phyloP scores from a whole-genome alignment of 495 filamentous ascomycete species.

The Tuber magnatum region DNA sequence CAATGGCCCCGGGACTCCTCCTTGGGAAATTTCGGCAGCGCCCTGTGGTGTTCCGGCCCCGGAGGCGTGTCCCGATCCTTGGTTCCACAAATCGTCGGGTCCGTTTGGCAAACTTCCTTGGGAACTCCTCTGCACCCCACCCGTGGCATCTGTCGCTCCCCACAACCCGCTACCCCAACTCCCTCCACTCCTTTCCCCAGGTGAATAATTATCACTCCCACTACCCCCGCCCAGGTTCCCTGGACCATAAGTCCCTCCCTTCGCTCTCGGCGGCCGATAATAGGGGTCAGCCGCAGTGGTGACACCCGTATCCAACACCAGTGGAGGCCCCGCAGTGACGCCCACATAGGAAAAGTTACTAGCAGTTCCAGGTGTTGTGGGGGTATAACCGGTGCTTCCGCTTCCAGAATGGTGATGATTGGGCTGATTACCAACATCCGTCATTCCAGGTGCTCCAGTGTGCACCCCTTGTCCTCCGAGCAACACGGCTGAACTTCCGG shows the following conservation, averaged over 20 bases:
- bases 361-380: slow-evolving; percentile 60
- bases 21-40: slow-evolving; percentile 14
- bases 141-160: slow-evolving; percentile 15
- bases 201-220: slow-evolving; percentile 40
- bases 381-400: slow-evolving; percentile 53
- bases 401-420: slow-evolving; percentile 32
- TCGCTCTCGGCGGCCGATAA: slow-evolving; percentile 72
- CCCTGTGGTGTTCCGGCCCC: slow-evolving; percentile 23
- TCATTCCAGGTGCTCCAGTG: slow-evolving; percentile 10
- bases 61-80: slow-evolving; percentile 14
- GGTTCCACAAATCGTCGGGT: slow-evolving; percentile 12
- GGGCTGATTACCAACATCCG: slow-evolving; percentile 12
- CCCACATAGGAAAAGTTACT: slow-evolving; percentile 59
- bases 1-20: slow-evolving; percentile 18
- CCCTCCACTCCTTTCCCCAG: slow-evolving; percentile 38
- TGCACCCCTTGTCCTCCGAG: slow-evolving; percentile 16
- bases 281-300: slow-evolving; percentile 58
- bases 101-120: slow-evolving; percentile 28
- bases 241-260: slow-evolving; percentile 49
- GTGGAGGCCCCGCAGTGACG: slow-evolving; percentile 34
- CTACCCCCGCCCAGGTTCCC: slow-evolving; percentile 45
- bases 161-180: slow-evolving; percentile 34
- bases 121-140: slow-evolving; percentile 23
- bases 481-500: slow-evolving; percentile 29
- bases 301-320: slow-evolving; percentile 35